Percentiles rank a stretch among this genome's conserved stretches.
phyloP scores from a whole-genome alignment of 257 asterid species.

The Rubia yunnanensis region DNA sequence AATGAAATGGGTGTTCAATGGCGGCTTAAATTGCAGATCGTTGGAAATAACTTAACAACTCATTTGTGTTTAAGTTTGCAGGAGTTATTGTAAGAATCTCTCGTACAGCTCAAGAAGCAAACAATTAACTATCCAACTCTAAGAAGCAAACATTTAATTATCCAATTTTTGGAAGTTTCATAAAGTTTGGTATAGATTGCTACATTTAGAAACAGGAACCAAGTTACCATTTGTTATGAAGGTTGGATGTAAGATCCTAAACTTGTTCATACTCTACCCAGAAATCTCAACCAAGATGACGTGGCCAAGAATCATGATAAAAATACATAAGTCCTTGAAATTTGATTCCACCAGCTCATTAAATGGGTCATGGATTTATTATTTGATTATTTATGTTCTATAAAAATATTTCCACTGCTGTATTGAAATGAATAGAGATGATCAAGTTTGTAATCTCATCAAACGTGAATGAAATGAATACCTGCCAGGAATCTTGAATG shows the following conservation, averaged over 20 bases:
- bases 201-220: too few species aligned
- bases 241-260: background rate
- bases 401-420: background rate
- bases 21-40: background rate
- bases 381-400: too few species aligned
- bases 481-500: slow-evolving; percentile 98
- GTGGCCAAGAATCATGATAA: background rate
- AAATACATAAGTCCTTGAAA: background rate
- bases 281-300: background rate
- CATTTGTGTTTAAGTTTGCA: background rate
- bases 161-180: background rate
- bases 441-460: background rate
- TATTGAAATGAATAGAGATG: background rate
- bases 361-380: background rate
- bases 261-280: background rate
- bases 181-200: too few species aligned
- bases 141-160: background rate
- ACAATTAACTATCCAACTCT: background rate
- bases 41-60: background rate
- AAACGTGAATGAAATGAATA: slow-evolving; percentile 10
- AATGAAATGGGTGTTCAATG: background rate
- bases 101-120: background rate
- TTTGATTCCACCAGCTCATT: background rate
- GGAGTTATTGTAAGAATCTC: background rate
- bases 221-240: too few species aligned